Evolutionary conservation across 495 filamentous ascomycete species (phyloP).

Genomic region (Neurospora cerealis): DNA sequence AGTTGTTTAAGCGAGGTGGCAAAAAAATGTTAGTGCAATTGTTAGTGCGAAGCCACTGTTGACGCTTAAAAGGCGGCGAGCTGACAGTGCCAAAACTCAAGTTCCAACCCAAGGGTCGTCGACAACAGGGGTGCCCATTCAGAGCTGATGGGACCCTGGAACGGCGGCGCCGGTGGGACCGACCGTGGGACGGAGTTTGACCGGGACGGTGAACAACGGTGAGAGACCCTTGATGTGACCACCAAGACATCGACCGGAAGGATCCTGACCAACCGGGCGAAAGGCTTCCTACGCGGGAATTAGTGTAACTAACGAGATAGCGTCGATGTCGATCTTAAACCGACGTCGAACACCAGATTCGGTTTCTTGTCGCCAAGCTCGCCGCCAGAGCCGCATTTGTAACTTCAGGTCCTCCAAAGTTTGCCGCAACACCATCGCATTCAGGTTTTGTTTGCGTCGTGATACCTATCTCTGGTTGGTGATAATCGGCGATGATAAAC

Average conservation of each 20-base stretch:
- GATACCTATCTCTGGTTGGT: not conserved
- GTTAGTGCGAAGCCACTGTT: not conserved
- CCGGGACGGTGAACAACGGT: not conserved
- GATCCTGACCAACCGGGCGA: not conserved
- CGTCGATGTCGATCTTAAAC: not conserved
- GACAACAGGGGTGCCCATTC: not conserved
- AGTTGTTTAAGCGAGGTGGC: not conserved
- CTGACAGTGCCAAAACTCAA: not conserved
- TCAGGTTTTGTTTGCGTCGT: not conserved
- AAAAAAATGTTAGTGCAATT: not conserved
- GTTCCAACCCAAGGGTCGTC: not conserved
- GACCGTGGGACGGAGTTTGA: not conserved
- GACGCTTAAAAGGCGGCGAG: not conserved
- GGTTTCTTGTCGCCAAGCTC: not conserved
- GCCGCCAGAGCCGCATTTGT: not conserved
- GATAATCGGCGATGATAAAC: not conserved
- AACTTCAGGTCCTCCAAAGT: not conserved
- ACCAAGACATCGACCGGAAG: not conserved
- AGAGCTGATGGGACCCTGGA: not conserved
- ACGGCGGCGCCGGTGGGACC: not conserved
- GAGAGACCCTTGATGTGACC: not conserved
- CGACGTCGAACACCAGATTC: not conserved
- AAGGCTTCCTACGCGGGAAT: not conserved
- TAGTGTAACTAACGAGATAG: not conserved
- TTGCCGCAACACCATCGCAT: not conserved